Base-by-base conservation (phyloP, 2,329 filamentous ascomycete genomes). In the Lasiodiplodia gonubiensis region DNA sequence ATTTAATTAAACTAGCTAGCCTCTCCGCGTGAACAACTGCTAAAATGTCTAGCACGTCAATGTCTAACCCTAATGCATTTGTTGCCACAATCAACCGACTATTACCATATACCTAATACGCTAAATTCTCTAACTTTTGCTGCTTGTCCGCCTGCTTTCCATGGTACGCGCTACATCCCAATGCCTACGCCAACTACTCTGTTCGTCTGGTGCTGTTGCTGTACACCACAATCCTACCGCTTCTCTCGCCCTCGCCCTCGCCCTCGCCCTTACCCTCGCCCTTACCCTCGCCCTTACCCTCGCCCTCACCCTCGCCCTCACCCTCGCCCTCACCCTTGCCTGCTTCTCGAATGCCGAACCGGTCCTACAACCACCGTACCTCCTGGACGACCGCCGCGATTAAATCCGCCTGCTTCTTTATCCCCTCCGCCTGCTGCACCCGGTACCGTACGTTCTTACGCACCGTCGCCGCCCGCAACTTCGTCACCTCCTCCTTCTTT, bases 91-190 rank as follows among this genome's bases (percentile, higher is more conserved):
- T 51, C 7, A 51, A 23, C 18, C n/a, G 12, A 2, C n/a, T 2
- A 14, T 14, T 25, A 39, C 27, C 64, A 23, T 49, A 66, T 18
- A 30, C 66, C 68, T 23, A 68, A 64, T n/a, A 46, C 66, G 25
- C 46, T 59, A n/a, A 33, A 68, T n/a, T 25, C 68, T 18, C 57
- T 33, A 14, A 68, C 30, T 35, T 68, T 59, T 68, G 54, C 21
- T 51, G 18, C 48, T 23, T 51, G 21, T 69, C 37, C 27, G 4
- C 30, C 52, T 65, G 37, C 16, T 35, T 8, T 8, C 23, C 33
- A 21, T 51, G 21, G 21, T 51, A 23, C 8, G 21, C 48, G 21
- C 11, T 51, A 8, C 21, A 51, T 7, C n/a, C 12, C n/a, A 48
- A 18, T 18, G n/a, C n/a, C 42, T 48, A 2, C 16, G 42, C 48